Base-by-base conservation (phyloP, 73 alveolate genomes). In the Paramecium pentaurelia region DNA sequence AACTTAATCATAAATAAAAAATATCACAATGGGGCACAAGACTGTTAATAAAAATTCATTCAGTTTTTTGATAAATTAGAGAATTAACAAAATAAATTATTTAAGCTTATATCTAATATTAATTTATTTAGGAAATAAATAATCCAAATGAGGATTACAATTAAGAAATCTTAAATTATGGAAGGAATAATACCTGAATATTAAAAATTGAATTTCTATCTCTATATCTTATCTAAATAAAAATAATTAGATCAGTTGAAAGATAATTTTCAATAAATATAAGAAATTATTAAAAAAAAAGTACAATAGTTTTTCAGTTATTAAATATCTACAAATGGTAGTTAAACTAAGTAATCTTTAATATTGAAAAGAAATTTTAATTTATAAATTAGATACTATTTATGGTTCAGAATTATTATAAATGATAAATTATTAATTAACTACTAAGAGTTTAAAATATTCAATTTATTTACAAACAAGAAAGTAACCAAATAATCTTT, bases 121-220 rank as follows among this genome's bases (percentile, higher is more conserved):
- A 58, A 18, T 54, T 54, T 51, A 22, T 18, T 32, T 86, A 60
- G 71, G 70, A 58, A 60, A 60, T 42, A 20, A 51, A 86, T 47
- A 58, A 59, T n/a, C 88, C 93, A 16, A 22, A 38, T 34, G 68
- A 38, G 12, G 93, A 86, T 86, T 71, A 86, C 38, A 86, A 86
- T 60, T 32, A 54, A 25, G 1, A 3, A 58, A 60, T 64, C 47
- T 87, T 49, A 87, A 87, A 30, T 22, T 49, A 22, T 87, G 89
- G 89, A 87, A 64, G 22, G 28, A 60, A 38, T 86, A 59, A 86
- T 58, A 30, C 16, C 68, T 59, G 25, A 34, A 86, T 18, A 10
- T 25, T 37, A 34, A 86, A 27, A 18, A 51, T 38, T 47, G 71
- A 47, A 47, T 22, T 20, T 58, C 5, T 37, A 32, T 73, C 12